phyloP scores from a whole-genome alignment of 352 stramenopile genomes.

The Phytopythium aichiense region DNA sequence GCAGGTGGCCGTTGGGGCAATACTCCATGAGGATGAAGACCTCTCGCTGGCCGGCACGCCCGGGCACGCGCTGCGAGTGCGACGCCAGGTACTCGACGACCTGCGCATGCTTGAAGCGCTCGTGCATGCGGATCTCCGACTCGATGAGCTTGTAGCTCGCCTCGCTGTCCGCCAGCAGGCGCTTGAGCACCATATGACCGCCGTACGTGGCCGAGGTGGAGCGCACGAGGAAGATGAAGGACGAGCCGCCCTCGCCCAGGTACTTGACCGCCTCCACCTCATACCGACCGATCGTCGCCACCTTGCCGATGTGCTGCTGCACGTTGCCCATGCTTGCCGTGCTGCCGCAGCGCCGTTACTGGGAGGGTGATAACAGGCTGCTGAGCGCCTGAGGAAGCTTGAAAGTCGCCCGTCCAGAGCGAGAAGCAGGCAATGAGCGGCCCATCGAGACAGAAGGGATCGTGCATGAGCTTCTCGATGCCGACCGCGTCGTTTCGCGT shows the following conservation, averaged over 20 bases:
- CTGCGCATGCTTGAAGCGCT: conserved; percentile 59
- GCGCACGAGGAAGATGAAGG: conserved; percentile 83
- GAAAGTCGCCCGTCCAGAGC: not conserved
- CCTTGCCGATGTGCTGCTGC: conserved; percentile 76
- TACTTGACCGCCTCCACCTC: conserved; percentile 74
- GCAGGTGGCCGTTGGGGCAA: conserved; percentile 90
- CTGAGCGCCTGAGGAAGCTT: not conserved
- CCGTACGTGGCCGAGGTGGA: conserved; percentile 20
- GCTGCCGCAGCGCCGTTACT: not conserved
- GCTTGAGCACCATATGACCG: conserved; percentile 64
- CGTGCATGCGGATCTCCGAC: conserved; percentile 70
- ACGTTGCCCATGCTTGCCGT: conserved; percentile 52
- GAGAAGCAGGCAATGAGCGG: not conserved
- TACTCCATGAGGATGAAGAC: conserved; percentile 97
- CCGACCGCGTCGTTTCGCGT: not conserved
- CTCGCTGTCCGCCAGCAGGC: conserved; percentile 69
- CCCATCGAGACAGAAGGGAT: not conserved
- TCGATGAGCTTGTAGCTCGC: conserved; percentile 53
- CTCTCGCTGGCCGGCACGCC: conserved; percentile 54
- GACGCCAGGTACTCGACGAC: conserved; percentile 69
- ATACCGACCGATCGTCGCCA: conserved; percentile 51
- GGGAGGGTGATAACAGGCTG: not conserved
- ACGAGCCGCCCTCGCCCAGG: conserved; percentile 69
- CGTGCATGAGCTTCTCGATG: not conserved
- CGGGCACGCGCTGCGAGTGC: conserved; percentile 31